Evolutionary conservation across 306 rosid species (phyloP).

Genomic region (Corylus americana): DNA sequence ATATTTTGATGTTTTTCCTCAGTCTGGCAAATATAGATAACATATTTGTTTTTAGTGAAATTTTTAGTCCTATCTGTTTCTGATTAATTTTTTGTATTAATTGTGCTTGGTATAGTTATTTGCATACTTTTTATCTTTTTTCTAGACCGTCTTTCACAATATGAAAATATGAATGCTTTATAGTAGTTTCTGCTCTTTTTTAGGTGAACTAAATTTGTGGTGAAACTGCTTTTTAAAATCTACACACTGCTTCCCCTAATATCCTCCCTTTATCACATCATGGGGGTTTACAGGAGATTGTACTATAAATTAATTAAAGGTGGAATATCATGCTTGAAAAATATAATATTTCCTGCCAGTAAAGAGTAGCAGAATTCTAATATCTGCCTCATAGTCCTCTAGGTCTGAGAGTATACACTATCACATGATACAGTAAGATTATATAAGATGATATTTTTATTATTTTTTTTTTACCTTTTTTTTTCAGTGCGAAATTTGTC

Average conservation of each 20-base stretch:
- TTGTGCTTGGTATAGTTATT: constrained; percentile 16
- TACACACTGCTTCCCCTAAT: constrained; percentile 22
- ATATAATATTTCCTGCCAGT: too few relatives aligned
- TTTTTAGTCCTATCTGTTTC: constrained; percentile 1
- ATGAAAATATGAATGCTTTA: too few relatives aligned
- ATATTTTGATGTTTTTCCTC: background rate
- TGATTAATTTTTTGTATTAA: background rate
- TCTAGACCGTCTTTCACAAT: background rate
- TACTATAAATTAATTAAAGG: too few relatives aligned
- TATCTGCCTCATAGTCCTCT: background rate
- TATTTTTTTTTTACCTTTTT: too few relatives aligned
- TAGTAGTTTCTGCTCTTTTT: too few relatives aligned
- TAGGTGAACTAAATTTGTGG: too few relatives aligned
- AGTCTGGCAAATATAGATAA: background rate
- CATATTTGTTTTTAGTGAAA: constrained; percentile 4
- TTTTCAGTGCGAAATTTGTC: too few relatives aligned
- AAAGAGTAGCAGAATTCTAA: too few relatives aligned
- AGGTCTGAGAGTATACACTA: background rate
- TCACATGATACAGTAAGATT: background rate
- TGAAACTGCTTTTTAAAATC: background rate
- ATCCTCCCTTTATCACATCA: constrained; percentile 16
- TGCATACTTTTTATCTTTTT: background rate
- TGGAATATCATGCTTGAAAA: too few relatives aligned
- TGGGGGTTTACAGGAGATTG: background rate
- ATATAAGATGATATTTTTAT: background rate